These are phyloP conservation scores for Cyanidiococcus yangmingshanensis DNA, from an alignment of 23 red algal species.

Conservation along the genomic window DNA sequence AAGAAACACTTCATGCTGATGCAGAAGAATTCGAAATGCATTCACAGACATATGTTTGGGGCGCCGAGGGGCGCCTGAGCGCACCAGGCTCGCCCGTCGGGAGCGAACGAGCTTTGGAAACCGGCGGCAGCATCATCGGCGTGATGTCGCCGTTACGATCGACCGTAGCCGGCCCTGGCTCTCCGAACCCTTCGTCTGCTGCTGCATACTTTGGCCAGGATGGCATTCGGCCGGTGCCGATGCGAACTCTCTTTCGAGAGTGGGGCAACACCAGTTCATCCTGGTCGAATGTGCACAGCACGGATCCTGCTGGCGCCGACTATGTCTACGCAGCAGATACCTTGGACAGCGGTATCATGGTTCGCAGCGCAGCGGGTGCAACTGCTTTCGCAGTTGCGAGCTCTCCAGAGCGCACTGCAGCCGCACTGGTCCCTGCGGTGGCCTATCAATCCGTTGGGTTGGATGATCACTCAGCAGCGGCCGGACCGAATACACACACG, in stretches of 20 bases:
- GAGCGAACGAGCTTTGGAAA: not conserved
- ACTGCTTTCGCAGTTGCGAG: too few relatives aligned
- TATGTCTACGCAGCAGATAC: too few relatives aligned
- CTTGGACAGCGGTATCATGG: too few relatives aligned
- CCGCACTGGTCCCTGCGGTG: too few relatives aligned
- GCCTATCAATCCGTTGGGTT: too few relatives aligned
- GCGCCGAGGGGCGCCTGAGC: not conserved
- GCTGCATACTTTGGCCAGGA: not conserved
- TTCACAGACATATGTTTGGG: not conserved
- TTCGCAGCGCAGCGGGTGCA: too few relatives aligned
- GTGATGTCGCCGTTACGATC: not conserved
- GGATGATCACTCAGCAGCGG: too few relatives aligned
- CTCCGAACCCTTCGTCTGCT: not conserved
- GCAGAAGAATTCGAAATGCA: not conserved
- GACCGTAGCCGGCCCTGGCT: not conserved
- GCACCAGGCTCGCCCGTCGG: not conserved
- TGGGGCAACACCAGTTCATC: not conserved
- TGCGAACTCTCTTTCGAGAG: not conserved
- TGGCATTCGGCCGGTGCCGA: not conserved
- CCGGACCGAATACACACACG: too few relatives aligned
- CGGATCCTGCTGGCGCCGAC: too few relatives aligned
- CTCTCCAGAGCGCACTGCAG: too few relatives aligned
- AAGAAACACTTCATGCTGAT: not conserved
- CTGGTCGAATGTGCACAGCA: too few relatives aligned
- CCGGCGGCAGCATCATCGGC: not conserved